Evolutionary conservation across 176 grass and related monocot genomes (phyloP).

Genomic region (Oryza meridionalis): DNA sequence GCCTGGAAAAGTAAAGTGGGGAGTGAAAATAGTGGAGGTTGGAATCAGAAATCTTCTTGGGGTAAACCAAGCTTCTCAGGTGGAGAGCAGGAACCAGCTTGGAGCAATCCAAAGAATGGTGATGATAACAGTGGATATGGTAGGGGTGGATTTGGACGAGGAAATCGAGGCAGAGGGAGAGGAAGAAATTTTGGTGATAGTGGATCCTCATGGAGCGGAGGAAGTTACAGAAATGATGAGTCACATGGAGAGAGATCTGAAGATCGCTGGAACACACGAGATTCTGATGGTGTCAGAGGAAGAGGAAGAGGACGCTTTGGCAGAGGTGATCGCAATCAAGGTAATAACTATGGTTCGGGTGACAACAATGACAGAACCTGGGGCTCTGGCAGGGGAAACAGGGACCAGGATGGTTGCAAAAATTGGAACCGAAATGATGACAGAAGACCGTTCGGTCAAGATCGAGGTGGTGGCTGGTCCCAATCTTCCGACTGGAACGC

Average conservation of each 20-base stretch:
- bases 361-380: conserved; percentile 42
- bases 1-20: conserved; percentile 46
- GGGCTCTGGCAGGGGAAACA: conserved; percentile 45
- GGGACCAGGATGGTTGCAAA: conserved; percentile 31
- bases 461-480: conserved; percentile 36
- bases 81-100: conserved; percentile 49
- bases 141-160: conserved; percentile 46
- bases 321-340: conserved; percentile 36
- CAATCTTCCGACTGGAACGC: conserved; percentile 44
- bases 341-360: conserved; percentile 34
- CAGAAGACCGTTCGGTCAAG: conserved; percentile 27
- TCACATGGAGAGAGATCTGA: conserved; percentile 35
- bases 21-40: conserved; percentile 44
- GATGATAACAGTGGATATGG: conserved; percentile 48
- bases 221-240: conserved; percentile 37
- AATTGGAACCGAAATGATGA: conserved; percentile 43
- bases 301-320: conserved; percentile 52
- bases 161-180: conserved; percentile 50
- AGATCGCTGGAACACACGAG: conserved; percentile 35
- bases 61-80: conserved; percentile 43
- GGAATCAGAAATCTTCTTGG: conserved; percentile 54
- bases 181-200: conserved; percentile 41
- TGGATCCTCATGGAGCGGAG: conserved; percentile 52
- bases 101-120: conserved; percentile 44
- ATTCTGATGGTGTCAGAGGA: conserved; percentile 54